Evolutionary conservation across 2,329 filamentous ascomycete species (phyloP).

Genomic region (Aspergillus sp.): DNA sequence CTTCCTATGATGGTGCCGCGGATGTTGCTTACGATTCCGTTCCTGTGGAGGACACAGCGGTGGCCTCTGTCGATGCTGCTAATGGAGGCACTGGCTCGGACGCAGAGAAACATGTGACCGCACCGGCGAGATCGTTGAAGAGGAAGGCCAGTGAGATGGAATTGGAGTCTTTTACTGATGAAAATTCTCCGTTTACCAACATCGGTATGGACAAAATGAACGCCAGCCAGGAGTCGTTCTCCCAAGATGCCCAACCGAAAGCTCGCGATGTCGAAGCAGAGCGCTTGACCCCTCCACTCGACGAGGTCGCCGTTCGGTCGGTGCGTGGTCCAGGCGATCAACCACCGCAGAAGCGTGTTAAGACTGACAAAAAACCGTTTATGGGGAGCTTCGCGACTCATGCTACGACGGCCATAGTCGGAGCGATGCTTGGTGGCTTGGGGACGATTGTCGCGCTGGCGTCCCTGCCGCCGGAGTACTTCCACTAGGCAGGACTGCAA

Average conservation of each 20-base stretch:
- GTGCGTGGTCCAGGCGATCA: constrained; percentile 10
- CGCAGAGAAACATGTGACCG: background rate
- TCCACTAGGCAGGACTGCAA: constrained; percentile 16
- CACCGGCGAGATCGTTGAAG: constrained; percentile 11
- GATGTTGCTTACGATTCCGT: constrained; percentile 13
- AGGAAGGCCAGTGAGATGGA: constrained; percentile 24
- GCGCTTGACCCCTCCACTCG: constrained; percentile 8
- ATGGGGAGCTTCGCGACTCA: constrained; percentile 22
- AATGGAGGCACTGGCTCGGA: constrained; percentile 9
- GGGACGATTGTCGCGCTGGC: constrained; percentile 33
- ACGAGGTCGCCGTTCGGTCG: too few species aligned
- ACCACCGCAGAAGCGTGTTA: constrained; percentile 20
- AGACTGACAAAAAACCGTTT: constrained; percentile 10
- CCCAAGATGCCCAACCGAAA: constrained; percentile 19
- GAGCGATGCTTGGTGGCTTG: constrained; percentile 33
- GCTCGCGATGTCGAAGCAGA: constrained; percentile 6
- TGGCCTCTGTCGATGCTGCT: constrained; percentile 9
- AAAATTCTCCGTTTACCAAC: background rate
- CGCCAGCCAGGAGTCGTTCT: constrained; percentile 4
- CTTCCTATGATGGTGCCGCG: too few species aligned
- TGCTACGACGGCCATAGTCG: constrained; percentile 30
- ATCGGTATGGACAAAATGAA: constrained; percentile 1
- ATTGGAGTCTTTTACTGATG: constrained; percentile 1
- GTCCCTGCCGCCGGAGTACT: constrained; percentile 35
- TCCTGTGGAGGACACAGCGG: constrained; percentile 13